phyloP scores from a whole-genome alignment of 1,284 basidiomycete genomes.

The Melampsora americana region DNA sequence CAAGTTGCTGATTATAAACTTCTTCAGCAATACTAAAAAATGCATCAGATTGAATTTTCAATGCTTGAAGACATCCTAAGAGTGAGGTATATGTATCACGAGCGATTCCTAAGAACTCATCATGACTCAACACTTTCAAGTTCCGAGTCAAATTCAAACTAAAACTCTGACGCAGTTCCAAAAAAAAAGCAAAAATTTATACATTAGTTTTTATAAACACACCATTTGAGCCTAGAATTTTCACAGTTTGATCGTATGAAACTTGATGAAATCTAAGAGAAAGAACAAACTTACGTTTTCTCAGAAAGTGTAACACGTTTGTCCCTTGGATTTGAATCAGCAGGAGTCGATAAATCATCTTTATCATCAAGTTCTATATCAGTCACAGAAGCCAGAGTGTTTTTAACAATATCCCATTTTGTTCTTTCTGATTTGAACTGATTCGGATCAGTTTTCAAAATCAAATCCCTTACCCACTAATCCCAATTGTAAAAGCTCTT shows the following conservation, averaged over 20 bases:
- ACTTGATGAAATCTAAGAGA: slow-evolving; percentile 58
- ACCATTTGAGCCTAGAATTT: slow-evolving; percentile 52
- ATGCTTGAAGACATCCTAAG: slow-evolving; percentile 67
- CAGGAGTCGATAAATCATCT: slow-evolving; percentile 20
- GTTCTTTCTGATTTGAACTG: slow-evolving; percentile 61
- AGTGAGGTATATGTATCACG: slow-evolving; percentile 66
- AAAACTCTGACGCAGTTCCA: slow-evolving; percentile 44
- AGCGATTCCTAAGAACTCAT: slow-evolving; percentile 66
- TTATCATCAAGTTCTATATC: slow-evolving; percentile 37
- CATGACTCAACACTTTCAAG: slow-evolving; percentile 67
- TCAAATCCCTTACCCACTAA: slow-evolving; percentile 71
- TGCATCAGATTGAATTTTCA: slow-evolving; percentile 66
- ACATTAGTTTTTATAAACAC: slow-evolving; percentile 51
- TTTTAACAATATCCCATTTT: slow-evolving; percentile 62
- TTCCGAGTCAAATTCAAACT: slow-evolving; percentile 58
- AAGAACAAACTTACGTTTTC: slow-evolving; percentile 33
- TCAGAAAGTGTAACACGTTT: slow-evolving; percentile 31
- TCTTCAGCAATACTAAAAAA: slow-evolving; percentile 27
- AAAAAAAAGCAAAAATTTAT: too few relatives aligned
- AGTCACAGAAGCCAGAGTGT: slow-evolving; percentile 45
- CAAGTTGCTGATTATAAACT: slow-evolving; percentile 15
- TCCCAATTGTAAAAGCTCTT: slow-evolving; percentile 92
- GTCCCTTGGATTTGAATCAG: slow-evolving; percentile 17
- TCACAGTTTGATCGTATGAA: slow-evolving; percentile 58
- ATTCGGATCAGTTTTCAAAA: background rate